phyloP scores from a whole-genome alignment of 2,329 filamentous ascomycete genomes.

The Leptographium lundbergii region DNA sequence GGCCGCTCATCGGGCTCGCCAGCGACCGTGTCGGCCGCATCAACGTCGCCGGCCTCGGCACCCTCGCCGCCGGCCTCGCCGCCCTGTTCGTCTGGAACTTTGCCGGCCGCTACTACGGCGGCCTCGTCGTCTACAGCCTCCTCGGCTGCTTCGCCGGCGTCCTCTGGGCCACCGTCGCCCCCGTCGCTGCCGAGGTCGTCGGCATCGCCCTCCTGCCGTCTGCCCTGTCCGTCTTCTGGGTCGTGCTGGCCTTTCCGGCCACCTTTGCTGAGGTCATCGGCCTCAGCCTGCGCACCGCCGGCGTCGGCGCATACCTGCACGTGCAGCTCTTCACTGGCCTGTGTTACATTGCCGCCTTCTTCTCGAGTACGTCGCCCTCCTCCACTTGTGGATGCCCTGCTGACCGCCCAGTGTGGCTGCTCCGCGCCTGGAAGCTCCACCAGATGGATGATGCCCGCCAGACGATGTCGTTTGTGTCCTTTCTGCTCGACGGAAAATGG shows the following conservation, averaged over 20 bases:
- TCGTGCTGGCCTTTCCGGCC: conserved; percentile 56
- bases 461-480: conserved; percentile 3
- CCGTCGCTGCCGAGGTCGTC: conserved; percentile 62
- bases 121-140: conserved; percentile 59
- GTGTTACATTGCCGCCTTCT: conserved; percentile 44
- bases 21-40: conserved; percentile 59
- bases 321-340: conserved; percentile 47
- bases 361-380: conserved; percentile 24
- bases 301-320: conserved; percentile 33
- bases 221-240: conserved; percentile 56
- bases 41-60: conserved; percentile 57
- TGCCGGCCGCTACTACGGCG: conserved; percentile 48
- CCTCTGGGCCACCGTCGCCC: conserved; percentile 57
- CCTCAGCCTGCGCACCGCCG: conserved; percentile 34
- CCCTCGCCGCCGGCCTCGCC: conserved; percentile 50
- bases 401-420: conserved; percentile 21
- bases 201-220: conserved; percentile 57
- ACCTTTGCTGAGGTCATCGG: conserved; percentile 57
- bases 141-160: conserved; percentile 58
- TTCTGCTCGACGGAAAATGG: conserved; percentile 11
- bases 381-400: neutral
- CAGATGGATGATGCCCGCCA: conserved; percentile 16
- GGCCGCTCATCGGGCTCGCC: conserved; percentile 60
- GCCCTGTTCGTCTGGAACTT: conserved; percentile 62
- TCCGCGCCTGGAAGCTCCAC: conserved; percentile 30